Evolutionary conservation across 2,329 filamentous ascomycete species (phyloP), one percentile per base, ranked within the genome.

Genomic region (Juglanconis oblonga): DNA sequence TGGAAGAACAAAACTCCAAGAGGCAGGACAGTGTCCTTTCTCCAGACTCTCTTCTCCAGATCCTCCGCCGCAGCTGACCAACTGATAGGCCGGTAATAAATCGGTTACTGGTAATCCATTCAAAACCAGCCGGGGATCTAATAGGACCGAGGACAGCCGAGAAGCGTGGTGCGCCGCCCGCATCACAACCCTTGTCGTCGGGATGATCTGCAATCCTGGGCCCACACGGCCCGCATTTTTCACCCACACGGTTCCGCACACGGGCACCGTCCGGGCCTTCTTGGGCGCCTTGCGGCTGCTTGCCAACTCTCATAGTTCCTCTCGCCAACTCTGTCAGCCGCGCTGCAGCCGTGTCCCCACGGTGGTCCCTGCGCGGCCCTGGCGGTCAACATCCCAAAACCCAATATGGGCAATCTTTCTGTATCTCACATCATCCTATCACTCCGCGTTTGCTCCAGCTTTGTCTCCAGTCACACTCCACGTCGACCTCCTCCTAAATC

Each of bases 401-500:
- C 57, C 42, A 54, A 58, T 35, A 24, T 54, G 45, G 35, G 35
- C 24, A 24, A 24, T 24, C 24, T 24, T 24, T 52, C 50, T 51
- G 24, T 53, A 56, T 56, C 50, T 49, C 57, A 52, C 56, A 52
- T 51, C 42, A 47, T 56, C 53, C 57, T 60, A 60, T 62, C 60
- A 60, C 61, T 62, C 61, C 61, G 61, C 61, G 50, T 60, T 55
- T 59, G 35, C 57, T 55, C 47, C 57, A 51, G 57, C 33, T n/a
- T n/a, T 29, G 57, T 40, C 53, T 57, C 61, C 61, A 62, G 61
- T 44, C 48, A 48, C 29, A 47, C 61, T 60, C 61, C 61, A 62
- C 61, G 61, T 60, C 56, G 55, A 51, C 51, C 51, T 48, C 48
- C 55, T 59, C 53, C 33, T 44, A 48, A 52, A 57, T 60, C 61